phyloP scores from a whole-genome alignment of 1,284 basidiomycete genomes.

The Puccinia triticina region DNA sequence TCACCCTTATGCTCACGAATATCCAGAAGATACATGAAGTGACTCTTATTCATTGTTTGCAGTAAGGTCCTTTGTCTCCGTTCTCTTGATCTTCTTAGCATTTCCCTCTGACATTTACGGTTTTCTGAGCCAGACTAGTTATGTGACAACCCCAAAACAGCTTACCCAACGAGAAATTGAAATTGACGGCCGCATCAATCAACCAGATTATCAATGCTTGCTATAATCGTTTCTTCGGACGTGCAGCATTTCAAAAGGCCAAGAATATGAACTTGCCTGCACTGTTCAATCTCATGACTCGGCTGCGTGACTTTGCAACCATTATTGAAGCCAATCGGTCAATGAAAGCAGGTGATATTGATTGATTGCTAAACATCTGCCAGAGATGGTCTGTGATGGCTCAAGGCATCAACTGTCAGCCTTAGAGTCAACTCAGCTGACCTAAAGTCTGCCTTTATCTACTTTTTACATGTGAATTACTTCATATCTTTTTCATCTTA shows the following conservation, averaged over 20 bases:
- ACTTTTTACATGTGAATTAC: too few species aligned
- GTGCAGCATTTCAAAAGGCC: background rate
- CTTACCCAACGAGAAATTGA: background rate
- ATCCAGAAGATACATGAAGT: conserved; percentile 13
- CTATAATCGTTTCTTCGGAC: background rate
- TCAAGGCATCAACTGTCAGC: conserved; percentile 38
- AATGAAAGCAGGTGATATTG: conserved; percentile 16
- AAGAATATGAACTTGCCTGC: background rate
- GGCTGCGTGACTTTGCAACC: conserved; percentile 17
- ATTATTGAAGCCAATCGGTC: conserved; percentile 1
- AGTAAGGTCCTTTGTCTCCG: background rate
- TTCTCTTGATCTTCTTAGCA: background rate
- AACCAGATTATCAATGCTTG: background rate
- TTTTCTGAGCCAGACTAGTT: background rate
- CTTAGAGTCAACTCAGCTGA: too few species aligned
- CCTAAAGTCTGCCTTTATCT: too few species aligned
- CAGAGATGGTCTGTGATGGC: conserved; percentile 15
- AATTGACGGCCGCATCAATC: background rate
- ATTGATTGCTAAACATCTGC: background rate
- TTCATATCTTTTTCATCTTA: too few species aligned
- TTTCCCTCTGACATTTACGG: background rate
- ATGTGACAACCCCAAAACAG: background rate
- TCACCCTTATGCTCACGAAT: background rate
- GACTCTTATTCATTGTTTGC: background rate
- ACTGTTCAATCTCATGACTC: conserved; percentile 13